Evolutionary conservation across 805 yeast genomes (phyloP), one percentile per base, ranked within the genome.

Genomic region (Candida insectorum): DNA sequence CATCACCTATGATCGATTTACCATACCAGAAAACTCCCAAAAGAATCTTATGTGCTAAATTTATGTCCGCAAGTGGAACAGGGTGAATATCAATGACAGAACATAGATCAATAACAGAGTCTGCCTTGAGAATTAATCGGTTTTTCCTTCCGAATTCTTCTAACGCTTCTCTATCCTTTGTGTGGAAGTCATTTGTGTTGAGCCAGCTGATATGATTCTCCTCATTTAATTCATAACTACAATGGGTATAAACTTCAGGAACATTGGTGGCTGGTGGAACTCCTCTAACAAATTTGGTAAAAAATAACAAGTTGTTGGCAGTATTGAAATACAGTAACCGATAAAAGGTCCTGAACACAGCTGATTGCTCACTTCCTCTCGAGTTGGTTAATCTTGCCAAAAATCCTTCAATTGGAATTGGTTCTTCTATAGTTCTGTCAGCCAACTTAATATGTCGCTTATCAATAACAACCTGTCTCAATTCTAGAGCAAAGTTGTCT

Each of bases 351-450:
- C 67, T 62, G 3, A 47, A 10, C 4, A 67, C 49, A 7, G 66
- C 37, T 33, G 56, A 38, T 49, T 56, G 39, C 44, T 55, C 47
- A 42, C 46, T 51, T 0, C 86, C 86, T 5, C 55, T 50, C 37
- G 72, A 65, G 27, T 75, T 68, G 0, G 80, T 69, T 19, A 81
- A 51, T 31, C 80, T 68, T 3, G 75, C 60, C 14, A 89, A 54
- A 51, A 84, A 88, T 0, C 97, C 97, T 58, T 91, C 97, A 7
- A 87, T 55, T 0, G 95, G 80, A 3, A 10, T 19, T 3, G 36
- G 36, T 22, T 29, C 36, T 11, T 27, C 26, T 6, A 13, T n/a
- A 12, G 8, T 10, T 5, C 6, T 11, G 9, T 16, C 22, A 4
- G 15, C 16, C 22, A 31, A 16, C 16, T 27, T 25, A 6, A 31